phyloP scores from a whole-genome alignment of 176 grass and related monocot genomes.

The Echinochloa phyllopogon region DNA sequence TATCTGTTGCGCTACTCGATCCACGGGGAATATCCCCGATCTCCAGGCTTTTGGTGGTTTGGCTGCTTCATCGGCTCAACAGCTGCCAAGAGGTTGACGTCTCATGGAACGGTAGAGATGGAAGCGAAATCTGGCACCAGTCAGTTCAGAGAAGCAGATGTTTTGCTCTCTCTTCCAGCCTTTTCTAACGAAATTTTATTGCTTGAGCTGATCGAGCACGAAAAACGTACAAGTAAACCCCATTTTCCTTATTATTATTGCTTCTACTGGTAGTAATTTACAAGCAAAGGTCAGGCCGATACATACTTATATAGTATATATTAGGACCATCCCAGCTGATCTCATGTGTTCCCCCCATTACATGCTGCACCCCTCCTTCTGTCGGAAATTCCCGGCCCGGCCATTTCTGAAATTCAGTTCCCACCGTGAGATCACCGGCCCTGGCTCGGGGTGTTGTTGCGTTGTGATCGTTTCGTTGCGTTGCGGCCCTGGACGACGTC shows the following conservation, averaged over 20 bases:
- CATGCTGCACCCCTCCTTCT: slow-evolving; percentile 40
- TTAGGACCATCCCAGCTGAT: slow-evolving; percentile 35
- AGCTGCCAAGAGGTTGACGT: slow-evolving; percentile 35
- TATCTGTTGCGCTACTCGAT: background rate
- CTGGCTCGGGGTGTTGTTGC: background rate
- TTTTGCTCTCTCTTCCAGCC: background rate
- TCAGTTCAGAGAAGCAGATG: slow-evolving; percentile 6
- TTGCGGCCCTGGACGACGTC: background rate
- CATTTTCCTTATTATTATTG: slow-evolving; percentile 44
- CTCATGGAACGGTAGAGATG: slow-evolving; percentile 31
- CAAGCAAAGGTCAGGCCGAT: slow-evolving; percentile 45
- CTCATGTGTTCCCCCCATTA: background rate
- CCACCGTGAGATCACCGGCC: slow-evolving; percentile 38
- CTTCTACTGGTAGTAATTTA: slow-evolving; percentile 55
- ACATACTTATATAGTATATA: slow-evolving; percentile 32
- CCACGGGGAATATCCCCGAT: slow-evolving; percentile 36
- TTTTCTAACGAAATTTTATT: slow-evolving; percentile 22
- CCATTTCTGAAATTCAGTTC: slow-evolving; percentile 31
- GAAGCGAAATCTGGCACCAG: background rate
- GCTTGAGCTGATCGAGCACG: background rate
- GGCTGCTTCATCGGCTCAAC: slow-evolving; percentile 11
- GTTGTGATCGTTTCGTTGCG: background rate
- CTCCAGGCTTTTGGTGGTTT: slow-evolving; percentile 29
- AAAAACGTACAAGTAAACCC: slow-evolving; percentile 42
- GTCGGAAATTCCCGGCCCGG: slow-evolving; percentile 34